Evolutionary conservation across 2,329 filamentous ascomycete species (phyloP), one percentile per base, ranked within the genome.

Genomic region (Claviceps sp.): DNA sequence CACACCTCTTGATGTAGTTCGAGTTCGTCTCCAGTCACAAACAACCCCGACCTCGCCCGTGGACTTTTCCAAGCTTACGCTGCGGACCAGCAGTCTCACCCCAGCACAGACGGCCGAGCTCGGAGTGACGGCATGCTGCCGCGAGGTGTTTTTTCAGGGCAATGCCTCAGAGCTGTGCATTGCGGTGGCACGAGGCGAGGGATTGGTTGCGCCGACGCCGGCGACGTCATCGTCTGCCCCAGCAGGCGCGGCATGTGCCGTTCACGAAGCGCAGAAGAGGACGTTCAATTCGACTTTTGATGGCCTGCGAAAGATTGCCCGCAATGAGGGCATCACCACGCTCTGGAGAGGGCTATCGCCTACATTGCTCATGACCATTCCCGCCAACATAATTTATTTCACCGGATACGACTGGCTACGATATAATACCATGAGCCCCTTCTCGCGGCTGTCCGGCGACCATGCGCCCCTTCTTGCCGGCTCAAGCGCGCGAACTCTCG

Each of bases 351-450:
- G 93, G 0, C 72, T 98, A 5, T 94, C 87, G n/a, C 91, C 93
- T 0, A 98, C 93, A 0, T 72, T 98, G 22, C 78, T 89, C 57
- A 98, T 98, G 93, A 84, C 89, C 0, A 79, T 98, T 5, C 93
- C 93, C 0, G 89, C 84, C 26, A 98, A 98, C 65, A 93, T 98
- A 59, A 97, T 98, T 58, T 98, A 98, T 70, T 96, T 97, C 62
- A 94, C 93, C 13, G 93, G 93, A 41, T 98, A 98, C 68, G 93
- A 98, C 63, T 96, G 89, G 85, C 67, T 98, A 54, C 83, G 93
- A 38, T 86, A 78, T 57, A 85, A 87, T 60, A 72, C 74, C 1
- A 71, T 70, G 43, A 95, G 87, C 59, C 90, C 89, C 0, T 78
- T 97, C 56, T 77, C 76, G 38, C 74, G 72, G 43, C 59, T 76